These are phyloP conservation scores for Corynascus novoguineensis DNA, from an alignment of 495 filamentous ascomycete species.

Conservation along the genomic window DNA sequence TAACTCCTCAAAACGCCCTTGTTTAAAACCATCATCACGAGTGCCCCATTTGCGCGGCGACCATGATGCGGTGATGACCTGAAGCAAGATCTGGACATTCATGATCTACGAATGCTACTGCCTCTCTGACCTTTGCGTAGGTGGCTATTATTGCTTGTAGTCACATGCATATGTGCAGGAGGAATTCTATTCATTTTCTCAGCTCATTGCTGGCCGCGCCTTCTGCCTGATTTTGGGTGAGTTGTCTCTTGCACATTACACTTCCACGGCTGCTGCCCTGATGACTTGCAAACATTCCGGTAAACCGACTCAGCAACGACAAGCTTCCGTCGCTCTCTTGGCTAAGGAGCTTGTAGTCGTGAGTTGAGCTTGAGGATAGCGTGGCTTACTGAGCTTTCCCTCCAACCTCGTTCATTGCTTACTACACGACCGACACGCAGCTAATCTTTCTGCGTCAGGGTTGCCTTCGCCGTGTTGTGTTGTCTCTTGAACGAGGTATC, in stretches of 20 bases:
- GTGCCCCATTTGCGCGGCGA: conserved; percentile 66
- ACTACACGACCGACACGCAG: neutral
- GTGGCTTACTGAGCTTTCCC: conserved; percentile 24
- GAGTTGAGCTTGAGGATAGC: conserved; percentile 31
- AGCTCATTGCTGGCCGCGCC: too few relatives aligned
- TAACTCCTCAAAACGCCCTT: conserved; percentile 54
- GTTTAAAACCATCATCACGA: conserved; percentile 99
- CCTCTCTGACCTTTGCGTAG: too few relatives aligned
- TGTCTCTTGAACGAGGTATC: too few relatives aligned
- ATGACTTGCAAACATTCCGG: conserved; percentile 32
- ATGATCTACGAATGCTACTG: neutral
- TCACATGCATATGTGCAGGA: too few relatives aligned
- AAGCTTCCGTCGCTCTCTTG: neutral
- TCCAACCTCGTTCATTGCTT: neutral
- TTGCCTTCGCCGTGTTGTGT: too few relatives aligned
- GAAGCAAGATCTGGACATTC: conserved; percentile 50
- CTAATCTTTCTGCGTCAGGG: conserved; percentile 20
- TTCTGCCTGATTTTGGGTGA: conserved; percentile 2
- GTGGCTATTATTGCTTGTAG: too few relatives aligned
- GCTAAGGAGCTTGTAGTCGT: conserved; percentile 13
- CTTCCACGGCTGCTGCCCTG: conserved; percentile 18
- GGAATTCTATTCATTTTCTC: neutral
- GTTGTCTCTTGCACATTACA: neutral
- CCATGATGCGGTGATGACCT: conserved; percentile 99
- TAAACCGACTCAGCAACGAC: conserved; percentile 35